Conservation (phyloP, 352 stramenopile species). For the Phytophthora colocasiae region DNA sequence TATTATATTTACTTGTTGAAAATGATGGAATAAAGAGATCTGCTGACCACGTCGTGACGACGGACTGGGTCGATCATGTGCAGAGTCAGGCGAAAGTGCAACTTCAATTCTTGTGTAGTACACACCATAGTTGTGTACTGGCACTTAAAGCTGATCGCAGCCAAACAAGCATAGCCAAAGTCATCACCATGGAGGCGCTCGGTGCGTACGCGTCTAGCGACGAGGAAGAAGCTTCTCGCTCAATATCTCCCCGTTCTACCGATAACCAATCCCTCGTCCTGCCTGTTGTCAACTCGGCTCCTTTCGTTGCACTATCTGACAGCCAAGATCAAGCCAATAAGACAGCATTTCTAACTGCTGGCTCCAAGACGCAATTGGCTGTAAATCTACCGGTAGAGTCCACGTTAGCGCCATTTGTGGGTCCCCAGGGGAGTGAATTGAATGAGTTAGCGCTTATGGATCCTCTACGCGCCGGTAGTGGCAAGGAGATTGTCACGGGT, state of each 20-base stretch:
- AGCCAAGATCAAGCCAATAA: constrained; percentile 40
- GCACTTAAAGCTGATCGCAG: neutral
- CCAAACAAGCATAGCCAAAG: neutral
- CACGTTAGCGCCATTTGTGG: constrained; percentile 63
- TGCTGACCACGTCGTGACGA: constrained; percentile 9
- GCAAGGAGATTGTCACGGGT: constrained; percentile 80
- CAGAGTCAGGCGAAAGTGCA: constrained; percentile 13
- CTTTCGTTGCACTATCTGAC: constrained; percentile 42
- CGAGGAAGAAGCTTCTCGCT: constrained; percentile 32
- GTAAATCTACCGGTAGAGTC: constrained; percentile 75
- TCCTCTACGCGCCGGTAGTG: constrained; percentile 50
- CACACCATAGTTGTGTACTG: constrained; percentile 4
- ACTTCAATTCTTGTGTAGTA: constrained; percentile 4
- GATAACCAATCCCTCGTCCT: constrained; percentile 29
- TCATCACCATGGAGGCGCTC: constrained; percentile 51
- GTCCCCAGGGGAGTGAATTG: constrained; percentile 32
- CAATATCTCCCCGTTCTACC: constrained; percentile 11
- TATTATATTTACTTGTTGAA: neutral
- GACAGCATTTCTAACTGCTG: constrained; percentile 47
- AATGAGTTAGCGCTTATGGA: constrained; percentile 25
- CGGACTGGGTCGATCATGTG: neutral
- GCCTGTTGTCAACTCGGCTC: constrained; percentile 64
- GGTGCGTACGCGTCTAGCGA: constrained; percentile 60
- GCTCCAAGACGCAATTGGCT: constrained; percentile 49
- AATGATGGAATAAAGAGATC: constrained; percentile 1